phyloP scores from a whole-genome alignment of 495 filamentous ascomycete species.

The Aspergillus baeticus region DNA sequence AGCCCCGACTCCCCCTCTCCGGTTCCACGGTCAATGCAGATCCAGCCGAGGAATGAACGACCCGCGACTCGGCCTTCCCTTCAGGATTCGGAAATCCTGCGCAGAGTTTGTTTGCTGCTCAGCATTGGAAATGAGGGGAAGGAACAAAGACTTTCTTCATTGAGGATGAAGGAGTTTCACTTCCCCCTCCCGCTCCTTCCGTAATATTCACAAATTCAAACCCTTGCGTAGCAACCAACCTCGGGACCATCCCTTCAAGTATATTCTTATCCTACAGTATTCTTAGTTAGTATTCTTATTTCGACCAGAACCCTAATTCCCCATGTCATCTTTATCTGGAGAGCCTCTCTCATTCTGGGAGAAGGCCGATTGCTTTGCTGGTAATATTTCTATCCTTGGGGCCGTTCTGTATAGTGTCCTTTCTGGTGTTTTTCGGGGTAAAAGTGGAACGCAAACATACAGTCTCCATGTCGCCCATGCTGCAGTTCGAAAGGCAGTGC shows the following conservation, averaged over 20 bases:
- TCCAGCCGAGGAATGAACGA: conserved; percentile 4
- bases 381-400: conserved; percentile 20
- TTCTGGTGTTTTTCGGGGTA: conserved; percentile 38
- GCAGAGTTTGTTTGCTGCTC: no score
- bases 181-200: no score
- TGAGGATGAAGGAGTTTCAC: no score
- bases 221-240: neutral
- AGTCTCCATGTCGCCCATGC: conserved; percentile 33
- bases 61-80: neutral
- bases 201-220: neutral
- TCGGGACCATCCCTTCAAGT: neutral
- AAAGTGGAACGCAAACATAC: conserved; percentile 31
- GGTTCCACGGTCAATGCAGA: conserved; percentile 1
- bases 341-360: conserved; percentile 38
- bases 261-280: neutral
- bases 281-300: conserved; percentile 10
- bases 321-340: conserved; percentile 15
- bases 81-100: no score
- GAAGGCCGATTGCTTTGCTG: conserved; percentile 27
- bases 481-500: conserved; percentile 24
- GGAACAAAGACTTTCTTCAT: no score
- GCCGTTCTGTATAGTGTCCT: conserved; percentile 29
- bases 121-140: neutral
- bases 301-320: neutral
- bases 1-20: neutral